These are phyloP conservation scores for Pisolithus microcarpus DNA, from an alignment of 768 basidiomycete species.

Conservation along the genomic window DNA sequence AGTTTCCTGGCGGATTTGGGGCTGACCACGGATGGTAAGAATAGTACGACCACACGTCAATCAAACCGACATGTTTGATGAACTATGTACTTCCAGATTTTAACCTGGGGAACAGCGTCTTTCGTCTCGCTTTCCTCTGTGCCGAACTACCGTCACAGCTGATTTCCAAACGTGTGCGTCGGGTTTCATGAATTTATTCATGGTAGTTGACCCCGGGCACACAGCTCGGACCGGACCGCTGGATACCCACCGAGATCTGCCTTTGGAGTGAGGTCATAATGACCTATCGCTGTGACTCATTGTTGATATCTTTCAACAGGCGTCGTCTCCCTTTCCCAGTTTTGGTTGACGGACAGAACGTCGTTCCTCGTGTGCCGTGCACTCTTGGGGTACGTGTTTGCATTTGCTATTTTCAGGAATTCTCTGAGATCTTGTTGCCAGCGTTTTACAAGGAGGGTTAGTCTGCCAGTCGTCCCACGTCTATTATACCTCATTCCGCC, in stretches of 20 bases:
- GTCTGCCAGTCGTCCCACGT: constrained; percentile 1
- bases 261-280: constrained; percentile 32
- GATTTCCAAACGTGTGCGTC: constrained; percentile 47
- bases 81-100: constrained; percentile 33
- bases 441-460: constrained; percentile 42
- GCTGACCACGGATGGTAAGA: constrained; percentile 41
- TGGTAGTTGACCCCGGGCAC: neutral
- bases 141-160: constrained; percentile 60
- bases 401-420: neutral
- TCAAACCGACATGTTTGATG: neutral
- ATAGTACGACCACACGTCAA: neutral
- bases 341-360: constrained; percentile 45
- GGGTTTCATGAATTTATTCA: neutral
- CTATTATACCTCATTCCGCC: too few relatives aligned
- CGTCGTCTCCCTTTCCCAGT: constrained; percentile 45
- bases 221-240: constrained; percentile 54
- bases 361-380: constrained; percentile 44
- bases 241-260: constrained; percentile 56
- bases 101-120: constrained; percentile 50
- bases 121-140: constrained; percentile 43
- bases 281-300: neutral
- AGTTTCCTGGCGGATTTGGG: constrained; percentile 50
- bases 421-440: constrained; percentile 5
- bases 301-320: constrained; percentile 6
- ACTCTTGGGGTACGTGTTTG: constrained; percentile 36